A percentile compares a stretch with the other conserved stretches of the same genome.
These are phyloP conservation scores for Holtermanniella nyarrowii DNA, from an alignment of 768 basidiomycete species.

Conservation along the genomic window DNA sequence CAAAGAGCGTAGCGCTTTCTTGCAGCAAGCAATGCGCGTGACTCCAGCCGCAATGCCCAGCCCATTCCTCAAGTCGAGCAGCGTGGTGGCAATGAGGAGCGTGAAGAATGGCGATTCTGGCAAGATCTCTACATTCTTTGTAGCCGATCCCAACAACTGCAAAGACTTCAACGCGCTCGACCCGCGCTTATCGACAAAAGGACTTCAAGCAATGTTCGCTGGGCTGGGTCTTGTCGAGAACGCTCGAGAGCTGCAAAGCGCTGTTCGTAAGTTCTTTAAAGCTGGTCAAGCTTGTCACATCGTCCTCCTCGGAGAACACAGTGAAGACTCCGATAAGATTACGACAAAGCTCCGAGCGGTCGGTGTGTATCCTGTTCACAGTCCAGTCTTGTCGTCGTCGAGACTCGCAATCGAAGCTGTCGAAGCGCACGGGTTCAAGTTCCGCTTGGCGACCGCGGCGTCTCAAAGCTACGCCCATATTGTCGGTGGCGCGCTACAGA, in stretches of 20 bases:
- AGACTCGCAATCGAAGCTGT: neutral
- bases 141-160: neutral
- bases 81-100: neutral
- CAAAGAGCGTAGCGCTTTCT: neutral
- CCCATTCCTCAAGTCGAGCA: too few species aligned
- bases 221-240: neutral
- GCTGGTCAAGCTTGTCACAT: neutral
- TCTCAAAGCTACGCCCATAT: neutral
- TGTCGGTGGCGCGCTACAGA: neutral
- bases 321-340: neutral
- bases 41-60: too few species aligned
- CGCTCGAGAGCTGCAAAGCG: neutral
- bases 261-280: neutral
- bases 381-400: neutral
- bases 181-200: neutral
- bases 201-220: neutral
- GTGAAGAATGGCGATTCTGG: neutral
- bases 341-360: neutral
- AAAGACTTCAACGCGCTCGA: neutral
- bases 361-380: neutral
- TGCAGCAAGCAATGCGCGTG: neutral
- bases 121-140: neutral
- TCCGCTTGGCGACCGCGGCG: neutral
- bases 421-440: neutral
- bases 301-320: neutral